These are phyloP conservation scores for Clonostachys rosea DNA, from an alignment of 2,329 filamentous ascomycete species.

Conservation along the genomic window DNA sequence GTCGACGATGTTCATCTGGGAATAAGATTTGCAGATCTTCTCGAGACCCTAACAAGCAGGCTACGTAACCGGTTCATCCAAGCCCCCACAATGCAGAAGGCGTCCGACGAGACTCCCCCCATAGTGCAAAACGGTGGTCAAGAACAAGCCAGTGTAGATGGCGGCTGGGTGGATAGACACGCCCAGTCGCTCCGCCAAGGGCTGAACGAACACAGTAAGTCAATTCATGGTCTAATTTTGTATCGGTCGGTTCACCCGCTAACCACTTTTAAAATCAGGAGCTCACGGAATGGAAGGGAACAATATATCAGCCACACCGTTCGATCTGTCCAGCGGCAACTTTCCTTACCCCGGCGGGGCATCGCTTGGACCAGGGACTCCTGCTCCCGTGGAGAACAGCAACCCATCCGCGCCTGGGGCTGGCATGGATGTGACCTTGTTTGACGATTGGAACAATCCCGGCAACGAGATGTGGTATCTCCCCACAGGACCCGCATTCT, in stretches of 20 bases:
- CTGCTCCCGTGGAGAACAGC: slow-evolving; percentile 31
- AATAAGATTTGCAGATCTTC: slow-evolving; percentile 77
- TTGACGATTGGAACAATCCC: slow-evolving; percentile 51
- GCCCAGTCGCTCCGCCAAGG: slow-evolving; percentile 33
- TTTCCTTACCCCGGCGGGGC: slow-evolving; percentile 49
- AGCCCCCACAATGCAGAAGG: slow-evolving; percentile 43
- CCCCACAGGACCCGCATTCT: slow-evolving; percentile 58
- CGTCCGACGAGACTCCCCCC: slow-evolving; percentile 20
- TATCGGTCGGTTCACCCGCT: slow-evolving; percentile 9
- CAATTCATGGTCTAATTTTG: slow-evolving; percentile 10
- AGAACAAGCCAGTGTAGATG: slow-evolving; percentile 21
- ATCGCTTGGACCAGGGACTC: slow-evolving; percentile 45
- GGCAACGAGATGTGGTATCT: slow-evolving; percentile 65
- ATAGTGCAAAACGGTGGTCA: slow-evolving; percentile 14
- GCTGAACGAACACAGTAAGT: slow-evolving; percentile 21
- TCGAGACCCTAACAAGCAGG: slow-evolving; percentile 73
- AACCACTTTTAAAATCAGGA: background rate
- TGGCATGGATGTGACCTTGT: slow-evolving; percentile 33
- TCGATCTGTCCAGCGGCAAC: slow-evolving; percentile 48
- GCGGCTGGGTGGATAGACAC: slow-evolving; percentile 27
- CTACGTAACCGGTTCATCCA: slow-evolving; percentile 71
- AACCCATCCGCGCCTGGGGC: slow-evolving; percentile 4
- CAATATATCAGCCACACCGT: slow-evolving; percentile 60
- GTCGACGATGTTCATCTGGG: slow-evolving; percentile 83
- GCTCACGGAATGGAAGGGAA: slow-evolving; percentile 12